Conservation (phyloP, 768 basidiomycete genomes). For the Lactifluus volemus region DNA sequence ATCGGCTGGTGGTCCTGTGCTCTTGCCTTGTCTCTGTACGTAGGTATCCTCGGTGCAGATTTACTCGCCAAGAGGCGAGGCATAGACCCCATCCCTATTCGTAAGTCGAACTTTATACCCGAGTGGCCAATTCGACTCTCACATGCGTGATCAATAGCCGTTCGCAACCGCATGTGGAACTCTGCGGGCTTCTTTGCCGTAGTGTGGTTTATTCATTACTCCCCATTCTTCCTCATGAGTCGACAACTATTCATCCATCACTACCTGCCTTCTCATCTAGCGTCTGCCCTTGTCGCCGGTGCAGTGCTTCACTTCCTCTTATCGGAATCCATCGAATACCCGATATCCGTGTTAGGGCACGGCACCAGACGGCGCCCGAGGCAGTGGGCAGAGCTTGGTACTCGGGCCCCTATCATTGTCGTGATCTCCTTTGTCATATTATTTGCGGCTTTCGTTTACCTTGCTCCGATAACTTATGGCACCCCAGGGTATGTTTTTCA, state of each 20-base stretch:
- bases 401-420: slow-evolving; percentile 62
- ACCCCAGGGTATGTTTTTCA: slow-evolving; percentile 73
- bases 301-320: slow-evolving; percentile 85
- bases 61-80: slow-evolving; percentile 79
- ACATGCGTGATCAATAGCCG: slow-evolving; percentile 40
- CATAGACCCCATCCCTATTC: slow-evolving; percentile 75
- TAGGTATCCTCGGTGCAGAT: slow-evolving; percentile 88
- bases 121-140: neutral
- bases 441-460: slow-evolving; percentile 60
- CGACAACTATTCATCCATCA: slow-evolving; percentile 97
- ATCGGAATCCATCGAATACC: slow-evolving; percentile 87
- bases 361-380: slow-evolving; percentile 35
- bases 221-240: slow-evolving; percentile 96
- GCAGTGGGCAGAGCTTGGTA: slow-evolving; percentile 66
- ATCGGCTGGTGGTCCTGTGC: slow-evolving; percentile 94
- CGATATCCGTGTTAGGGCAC: slow-evolving; percentile 69
- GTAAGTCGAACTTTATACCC: slow-evolving; percentile 40
- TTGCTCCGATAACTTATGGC: slow-evolving; percentile 91
- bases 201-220: slow-evolving; percentile 92
- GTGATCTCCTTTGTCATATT: slow-evolving; percentile 49
- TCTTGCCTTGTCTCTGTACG: slow-evolving; percentile 74
- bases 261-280: slow-evolving; percentile 94
- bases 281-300: slow-evolving; percentile 87
- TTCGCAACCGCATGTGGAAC: slow-evolving; percentile 92
- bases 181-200: slow-evolving; percentile 93